These are phyloP conservation scores for Magnusiomyces suaveolens DNA, from an alignment of 1,139 yeast species.

Conservation along the genomic window DNA sequence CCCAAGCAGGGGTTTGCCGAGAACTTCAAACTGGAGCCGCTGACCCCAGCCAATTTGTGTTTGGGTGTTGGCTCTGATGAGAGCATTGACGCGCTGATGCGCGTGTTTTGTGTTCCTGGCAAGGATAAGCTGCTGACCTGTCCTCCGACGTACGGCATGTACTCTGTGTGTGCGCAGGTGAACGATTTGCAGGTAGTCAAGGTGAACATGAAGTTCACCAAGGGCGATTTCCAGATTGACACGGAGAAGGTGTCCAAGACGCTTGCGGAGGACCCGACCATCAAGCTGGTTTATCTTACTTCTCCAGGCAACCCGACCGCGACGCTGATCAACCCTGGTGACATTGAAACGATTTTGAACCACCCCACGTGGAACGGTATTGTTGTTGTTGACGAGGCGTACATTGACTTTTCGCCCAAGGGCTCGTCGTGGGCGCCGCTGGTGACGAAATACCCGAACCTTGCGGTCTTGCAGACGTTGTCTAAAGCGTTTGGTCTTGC, in stretches of 20 bases:
- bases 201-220: constrained; percentile 49
- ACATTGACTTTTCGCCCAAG: constrained; percentile 67
- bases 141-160: constrained; percentile 98
- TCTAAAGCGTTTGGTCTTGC: constrained; percentile 95
- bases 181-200: constrained; percentile 73
- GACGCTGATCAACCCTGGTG: constrained; percentile 42
- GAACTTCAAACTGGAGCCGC: constrained; percentile 21
- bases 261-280: constrained; percentile 46
- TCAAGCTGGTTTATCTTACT: constrained; percentile 75
- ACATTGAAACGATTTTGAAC: constrained; percentile 44
- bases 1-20: no score
- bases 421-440: constrained; percentile 70
- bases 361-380: constrained; percentile 62
- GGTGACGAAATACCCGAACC: constrained; percentile 71
- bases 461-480: constrained; percentile 82
- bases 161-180: constrained; percentile 77
- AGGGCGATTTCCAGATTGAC: constrained; percentile 53
- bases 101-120: constrained; percentile 83
- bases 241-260: constrained; percentile 45
- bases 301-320: constrained; percentile 99
- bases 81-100: constrained; percentile 76
- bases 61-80: constrained; percentile 98
- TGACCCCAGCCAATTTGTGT: constrained; percentile 64
- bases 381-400: constrained; percentile 88
- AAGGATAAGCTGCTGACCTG: constrained; percentile 71